A percentile compares a stretch with the other conserved stretches of the same genome.
These are phyloP conservation scores for Pleomassaria siparia DNA, from an alignment of 2,329 filamentous ascomycete genomes.

Conservation along the genomic window DNA sequence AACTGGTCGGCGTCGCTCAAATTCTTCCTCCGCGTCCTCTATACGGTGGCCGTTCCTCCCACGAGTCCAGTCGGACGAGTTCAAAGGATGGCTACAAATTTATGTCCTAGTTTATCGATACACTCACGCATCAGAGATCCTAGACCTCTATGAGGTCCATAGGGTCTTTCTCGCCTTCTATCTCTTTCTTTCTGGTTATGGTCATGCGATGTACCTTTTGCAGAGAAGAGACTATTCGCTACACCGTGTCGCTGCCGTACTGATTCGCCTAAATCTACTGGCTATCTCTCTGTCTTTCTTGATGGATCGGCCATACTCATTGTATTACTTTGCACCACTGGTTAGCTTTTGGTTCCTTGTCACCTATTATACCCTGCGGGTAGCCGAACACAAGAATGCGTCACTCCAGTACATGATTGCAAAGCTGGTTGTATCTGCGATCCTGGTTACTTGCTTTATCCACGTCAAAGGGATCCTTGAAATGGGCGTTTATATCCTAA, in stretches of 20 bases:
- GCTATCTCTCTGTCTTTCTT: conserved; percentile 56
- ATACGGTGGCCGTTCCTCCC: conserved; percentile 49
- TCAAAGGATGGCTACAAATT: conserved; percentile 67
- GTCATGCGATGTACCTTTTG: conserved; percentile 62
- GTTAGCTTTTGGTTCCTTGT: conserved; percentile 65
- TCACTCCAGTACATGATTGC: conserved; percentile 46
- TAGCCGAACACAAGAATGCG: conserved; percentile 47
- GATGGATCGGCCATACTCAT: conserved; percentile 58
- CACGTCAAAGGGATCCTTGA: conserved; percentile 48
- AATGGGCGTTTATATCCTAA: conserved; percentile 41
- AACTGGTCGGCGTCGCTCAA: conserved; percentile 8
- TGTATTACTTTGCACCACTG: conserved; percentile 62
- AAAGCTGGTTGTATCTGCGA: conserved; percentile 53
- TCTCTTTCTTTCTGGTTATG: conserved; percentile 64
- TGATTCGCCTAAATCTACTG: conserved; percentile 61
- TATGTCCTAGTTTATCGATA: conserved; percentile 61
- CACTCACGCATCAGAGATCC: conserved; percentile 53
- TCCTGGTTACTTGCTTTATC: conserved; percentile 44
- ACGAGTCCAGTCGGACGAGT: conserved; percentile 63
- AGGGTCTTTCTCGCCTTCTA: conserved; percentile 60
- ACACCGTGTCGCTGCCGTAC: conserved; percentile 52
- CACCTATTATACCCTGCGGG: conserved; percentile 55
- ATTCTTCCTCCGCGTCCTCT: background rate
- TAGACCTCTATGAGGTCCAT: conserved; percentile 58
- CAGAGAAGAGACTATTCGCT: conserved; percentile 59